Percentiles rank a stretch among this genome's conserved stretches.
phyloP scores from a whole-genome alignment of 108 stramenopile genomes.

The Nitzschia sp. region DNA sequence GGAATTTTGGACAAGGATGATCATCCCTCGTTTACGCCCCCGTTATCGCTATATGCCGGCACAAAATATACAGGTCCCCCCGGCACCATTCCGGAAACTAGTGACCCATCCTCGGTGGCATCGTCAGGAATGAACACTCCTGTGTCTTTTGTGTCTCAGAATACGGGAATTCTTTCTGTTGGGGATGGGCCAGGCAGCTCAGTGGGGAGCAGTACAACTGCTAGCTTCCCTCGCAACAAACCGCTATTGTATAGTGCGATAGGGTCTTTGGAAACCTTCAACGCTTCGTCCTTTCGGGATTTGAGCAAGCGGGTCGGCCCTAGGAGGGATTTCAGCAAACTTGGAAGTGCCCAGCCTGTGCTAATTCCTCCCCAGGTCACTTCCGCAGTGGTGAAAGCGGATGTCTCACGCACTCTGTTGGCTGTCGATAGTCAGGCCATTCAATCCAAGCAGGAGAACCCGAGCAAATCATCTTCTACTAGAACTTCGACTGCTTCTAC shows the following conservation, averaged over 20 bases:
- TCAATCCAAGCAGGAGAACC: background rate
- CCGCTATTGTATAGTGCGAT: constrained; percentile 68
- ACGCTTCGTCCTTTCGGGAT: constrained; percentile 47
- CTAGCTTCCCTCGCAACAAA: background rate
- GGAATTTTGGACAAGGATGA: constrained; percentile 6
- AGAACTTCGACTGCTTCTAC: background rate
- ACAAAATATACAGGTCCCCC: background rate
- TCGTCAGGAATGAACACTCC: constrained; percentile 22
- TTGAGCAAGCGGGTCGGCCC: constrained; percentile 31
- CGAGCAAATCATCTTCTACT: background rate
- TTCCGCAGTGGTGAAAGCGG: constrained; percentile 15
- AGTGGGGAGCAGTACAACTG: background rate
- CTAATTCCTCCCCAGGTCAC: constrained; percentile 6
- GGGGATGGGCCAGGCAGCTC: background rate
- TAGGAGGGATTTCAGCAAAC: constrained; percentile 24
- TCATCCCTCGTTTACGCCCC: constrained; percentile 10
- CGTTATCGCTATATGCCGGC: constrained; percentile 19
- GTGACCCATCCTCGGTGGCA: background rate
- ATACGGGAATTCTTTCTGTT: background rate
- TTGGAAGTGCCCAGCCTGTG: constrained; percentile 15
- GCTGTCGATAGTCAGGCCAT: background rate
- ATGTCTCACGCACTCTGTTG: background rate
- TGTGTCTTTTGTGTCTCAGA: background rate
- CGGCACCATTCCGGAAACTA: background rate
- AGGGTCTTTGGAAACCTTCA: constrained; percentile 65